Evolutionary conservation across 805 yeast species (phyloP).

Genomic region (Kodamaea restingae): DNA sequence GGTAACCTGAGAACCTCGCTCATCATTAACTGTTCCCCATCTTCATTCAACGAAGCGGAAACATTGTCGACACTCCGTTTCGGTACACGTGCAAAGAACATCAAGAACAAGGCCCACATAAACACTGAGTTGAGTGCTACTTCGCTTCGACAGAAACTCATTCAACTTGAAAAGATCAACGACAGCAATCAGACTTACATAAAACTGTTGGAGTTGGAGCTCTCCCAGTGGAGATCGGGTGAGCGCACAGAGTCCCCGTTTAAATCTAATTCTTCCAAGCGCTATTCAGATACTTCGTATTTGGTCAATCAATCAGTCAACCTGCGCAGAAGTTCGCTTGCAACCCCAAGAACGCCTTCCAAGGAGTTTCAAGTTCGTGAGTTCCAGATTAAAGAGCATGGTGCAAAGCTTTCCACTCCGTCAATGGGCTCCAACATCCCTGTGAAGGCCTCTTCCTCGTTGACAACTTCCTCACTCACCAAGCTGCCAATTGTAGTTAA

Average conservation of each 20-base stretch:
- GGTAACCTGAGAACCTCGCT: conserved; percentile 78
- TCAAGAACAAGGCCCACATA: conserved; percentile 60
- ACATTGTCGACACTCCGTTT: conserved; percentile 71
- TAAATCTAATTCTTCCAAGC: conserved; percentile 7
- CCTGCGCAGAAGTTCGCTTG: conserved; percentile 9
- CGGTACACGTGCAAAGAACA: conserved; percentile 67
- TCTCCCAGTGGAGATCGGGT: conserved; percentile 34
- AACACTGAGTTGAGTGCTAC: conserved; percentile 54
- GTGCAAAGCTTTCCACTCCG: conserved; percentile 12
- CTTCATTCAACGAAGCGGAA: conserved; percentile 52
- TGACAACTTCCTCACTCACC: conserved; percentile 4
- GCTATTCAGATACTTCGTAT: conserved; percentile 8
- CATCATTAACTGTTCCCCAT: conserved; percentile 70
- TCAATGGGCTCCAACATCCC: conserved; percentile 8
- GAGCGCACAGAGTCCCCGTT: conserved; percentile 9
- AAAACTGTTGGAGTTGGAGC: conserved; percentile 39
- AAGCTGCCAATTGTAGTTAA: conserved; percentile 7
- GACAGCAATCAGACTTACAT: conserved; percentile 30
- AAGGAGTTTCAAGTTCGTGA: conserved; percentile 12
- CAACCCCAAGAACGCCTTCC: conserved; percentile 11
- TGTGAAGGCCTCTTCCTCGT: conserved; percentile 9
- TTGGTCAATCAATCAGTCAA: conserved; percentile 5
- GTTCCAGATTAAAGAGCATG: conserved; percentile 8
- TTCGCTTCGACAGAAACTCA: conserved; percentile 42
- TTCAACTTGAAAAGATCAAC: conserved; percentile 32